These are phyloP conservation scores for Allodekkera sacchari DNA, from an alignment of 805 yeast species.

Conservation along the genomic window DNA sequence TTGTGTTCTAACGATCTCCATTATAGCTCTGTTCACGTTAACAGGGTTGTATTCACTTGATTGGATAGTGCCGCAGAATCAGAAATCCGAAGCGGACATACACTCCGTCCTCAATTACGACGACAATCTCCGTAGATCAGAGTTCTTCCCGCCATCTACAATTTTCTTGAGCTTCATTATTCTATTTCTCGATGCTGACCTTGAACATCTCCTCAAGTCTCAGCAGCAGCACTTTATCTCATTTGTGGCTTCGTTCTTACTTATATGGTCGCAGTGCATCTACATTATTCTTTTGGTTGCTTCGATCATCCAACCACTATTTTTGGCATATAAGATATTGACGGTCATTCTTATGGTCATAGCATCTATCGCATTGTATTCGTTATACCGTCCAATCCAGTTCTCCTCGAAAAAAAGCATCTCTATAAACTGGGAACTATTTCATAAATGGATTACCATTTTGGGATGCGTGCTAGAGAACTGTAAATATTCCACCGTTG, in stretches of 20 bases:
- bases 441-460: constrained; percentile 13
- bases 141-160: constrained; percentile 3
- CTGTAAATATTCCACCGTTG: constrained; percentile 16
- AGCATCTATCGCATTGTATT: constrained; percentile 1
- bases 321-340: constrained; percentile 1
- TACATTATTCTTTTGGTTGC: constrained; percentile 1
- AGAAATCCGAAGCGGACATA: too few species aligned
- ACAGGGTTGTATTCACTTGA: too few species aligned
- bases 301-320: constrained; percentile 1
- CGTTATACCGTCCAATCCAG: constrained; percentile 2
- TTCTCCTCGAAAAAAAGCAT: neutral
- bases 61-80: too few species aligned
- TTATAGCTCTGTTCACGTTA: too few species aligned
- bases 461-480: constrained; percentile 17
- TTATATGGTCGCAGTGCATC: constrained; percentile 2
- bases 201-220: neutral
- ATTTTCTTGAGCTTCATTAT: constrained; percentile 3
- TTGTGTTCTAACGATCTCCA: too few species aligned
- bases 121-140: too few species aligned
- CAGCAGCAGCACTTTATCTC: neutral
- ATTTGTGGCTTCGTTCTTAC: neutral
- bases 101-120: too few species aligned
- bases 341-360: constrained; percentile 1
- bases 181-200: neutral
- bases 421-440: constrained; percentile 3